Conservation (phyloP, 2,329 filamentous ascomycete genomes). For the Plenodomus lindquistii region DNA sequence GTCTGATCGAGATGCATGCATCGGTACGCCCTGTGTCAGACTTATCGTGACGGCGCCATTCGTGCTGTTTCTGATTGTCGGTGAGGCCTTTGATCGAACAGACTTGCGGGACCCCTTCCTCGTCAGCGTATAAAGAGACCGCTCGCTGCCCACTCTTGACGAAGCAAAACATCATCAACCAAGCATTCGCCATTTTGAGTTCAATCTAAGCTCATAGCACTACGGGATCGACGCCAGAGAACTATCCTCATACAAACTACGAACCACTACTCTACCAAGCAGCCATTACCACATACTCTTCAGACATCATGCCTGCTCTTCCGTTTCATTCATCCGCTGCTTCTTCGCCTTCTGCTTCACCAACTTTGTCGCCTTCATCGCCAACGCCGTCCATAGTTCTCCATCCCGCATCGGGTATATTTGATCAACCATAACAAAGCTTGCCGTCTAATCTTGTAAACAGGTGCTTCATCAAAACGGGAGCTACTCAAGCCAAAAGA, state of each 20-base stretch:
- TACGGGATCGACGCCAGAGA: constrained; percentile 37
- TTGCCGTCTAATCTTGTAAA: constrained; percentile 39
- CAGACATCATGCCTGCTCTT: constrained; percentile 43
- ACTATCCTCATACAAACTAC: constrained; percentile 34
- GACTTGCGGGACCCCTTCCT: constrained; percentile 16
- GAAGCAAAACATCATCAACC: constrained; percentile 30
- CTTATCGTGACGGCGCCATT: constrained; percentile 32
- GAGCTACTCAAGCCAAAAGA: constrained; percentile 40
- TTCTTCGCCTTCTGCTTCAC: constrained; percentile 42
- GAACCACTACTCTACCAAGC: constrained; percentile 20
- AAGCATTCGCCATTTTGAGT: constrained; percentile 23
- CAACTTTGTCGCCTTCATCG: constrained; percentile 32
- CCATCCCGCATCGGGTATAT: constrained; percentile 46
- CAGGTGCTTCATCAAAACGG: constrained; percentile 38
- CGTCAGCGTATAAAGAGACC: constrained; percentile 35
- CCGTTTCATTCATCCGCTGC: constrained; percentile 37
- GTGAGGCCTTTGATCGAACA: constrained; percentile 30
- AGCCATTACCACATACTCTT: constrained; percentile 6
- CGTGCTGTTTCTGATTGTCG: constrained; percentile 35
- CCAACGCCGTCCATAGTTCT: constrained; percentile 46
- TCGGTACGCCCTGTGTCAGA: constrained; percentile 30
- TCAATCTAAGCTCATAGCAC: constrained; percentile 22
- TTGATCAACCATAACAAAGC: constrained; percentile 42
- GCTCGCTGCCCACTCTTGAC: constrained; percentile 29
- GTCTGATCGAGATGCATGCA: constrained; percentile 39